Base-by-base conservation (phyloP, 164 flowering plant genomes). In the Liriodendron chinense region DNA sequence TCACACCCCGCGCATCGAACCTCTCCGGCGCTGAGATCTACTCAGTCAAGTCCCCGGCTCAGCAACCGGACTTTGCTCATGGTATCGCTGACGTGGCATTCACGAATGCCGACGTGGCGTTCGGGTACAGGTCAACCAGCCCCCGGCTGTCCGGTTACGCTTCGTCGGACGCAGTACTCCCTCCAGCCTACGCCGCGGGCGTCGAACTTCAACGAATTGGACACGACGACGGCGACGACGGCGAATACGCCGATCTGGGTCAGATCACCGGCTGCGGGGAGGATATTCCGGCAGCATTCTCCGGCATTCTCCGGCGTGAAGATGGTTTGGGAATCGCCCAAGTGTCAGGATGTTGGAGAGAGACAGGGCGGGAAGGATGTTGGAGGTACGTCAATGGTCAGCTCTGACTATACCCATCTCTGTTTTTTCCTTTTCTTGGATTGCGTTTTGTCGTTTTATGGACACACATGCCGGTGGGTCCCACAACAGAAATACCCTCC, bases 151-250 rank as follows among this genome's bases (percentile, higher is more conserved):
- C 90, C 8, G 89, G 90, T 0, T 89, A 89, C 74, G 89, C 89
- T 0, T 89, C 92, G 3, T 89, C 92, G 47, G 92, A 87, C 28
- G 92, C 87, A n/a, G 0, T 86, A 88, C 78, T 88, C 91, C 21
- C 88, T 86, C n/a, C 91, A 86, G 72, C 91, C 91, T 6, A 88
- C 91, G 7, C 91, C 91, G 1, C 65, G 89, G 14, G 88, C 86
- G 0, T 88, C 91, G 9, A 88, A 85, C 13, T 86, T 88, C 78
- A 86, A 86, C 34, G 91, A 88, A 61, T 1, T 86, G 81, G 91
- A 88, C 12, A 59, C 78, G 1, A 79, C 78, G 0, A 79, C 79
- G 0, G 71, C 78, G 1, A 77, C 56, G 63, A 76, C 87, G 22
- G 71, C 72, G 50, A 84, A 73, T 24, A 80, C 89, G 8, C 87